phyloP scores from a whole-genome alignment of 2,329 filamentous ascomycete species.

The Verticillium nubilum region DNA sequence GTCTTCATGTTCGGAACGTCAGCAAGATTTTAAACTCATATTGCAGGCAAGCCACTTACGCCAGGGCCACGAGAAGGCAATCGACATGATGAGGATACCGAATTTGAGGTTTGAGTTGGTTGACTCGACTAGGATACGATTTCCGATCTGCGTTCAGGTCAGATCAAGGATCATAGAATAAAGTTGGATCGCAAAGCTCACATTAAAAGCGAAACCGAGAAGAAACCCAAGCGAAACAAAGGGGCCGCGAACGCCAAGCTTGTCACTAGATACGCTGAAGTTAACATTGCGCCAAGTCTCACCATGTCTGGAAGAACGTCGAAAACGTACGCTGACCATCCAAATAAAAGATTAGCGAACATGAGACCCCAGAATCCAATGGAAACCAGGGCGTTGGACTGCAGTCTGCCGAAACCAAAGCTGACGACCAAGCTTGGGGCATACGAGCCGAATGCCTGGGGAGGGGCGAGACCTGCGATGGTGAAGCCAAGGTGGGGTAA shows the following conservation, averaged over 20 bases:
- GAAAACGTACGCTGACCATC: slow-evolving; percentile 14
- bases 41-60: slow-evolving; percentile 16
- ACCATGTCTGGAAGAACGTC: neutral
- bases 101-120: slow-evolving; percentile 18
- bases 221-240: slow-evolving; percentile 13
- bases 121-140: slow-evolving; percentile 20
- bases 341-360: slow-evolving; percentile 24
- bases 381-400: slow-evolving; percentile 26
- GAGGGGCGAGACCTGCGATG: slow-evolving; percentile 21
- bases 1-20: slow-evolving; percentile 2
- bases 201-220: slow-evolving; percentile 8
- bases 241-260: slow-evolving; percentile 11
- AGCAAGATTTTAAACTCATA: neutral
- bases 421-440: slow-evolving; percentile 25
- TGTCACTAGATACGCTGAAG: slow-evolving; percentile 4
- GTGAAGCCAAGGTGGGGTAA: slow-evolving; percentile 26
- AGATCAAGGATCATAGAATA: neutral
- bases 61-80: slow-evolving; percentile 19
- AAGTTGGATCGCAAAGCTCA: neutral
- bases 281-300: neutral
- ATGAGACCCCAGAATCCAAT: slow-evolving; percentile 30
- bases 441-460: slow-evolving; percentile 20
- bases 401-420: slow-evolving; percentile 27
- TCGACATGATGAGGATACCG: slow-evolving; percentile 17
- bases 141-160: slow-evolving; percentile 15